These are phyloP conservation scores for Aspergillus japonicus DNA, from an alignment of 2,329 filamentous ascomycete species.

Conservation along the genomic window DNA sequence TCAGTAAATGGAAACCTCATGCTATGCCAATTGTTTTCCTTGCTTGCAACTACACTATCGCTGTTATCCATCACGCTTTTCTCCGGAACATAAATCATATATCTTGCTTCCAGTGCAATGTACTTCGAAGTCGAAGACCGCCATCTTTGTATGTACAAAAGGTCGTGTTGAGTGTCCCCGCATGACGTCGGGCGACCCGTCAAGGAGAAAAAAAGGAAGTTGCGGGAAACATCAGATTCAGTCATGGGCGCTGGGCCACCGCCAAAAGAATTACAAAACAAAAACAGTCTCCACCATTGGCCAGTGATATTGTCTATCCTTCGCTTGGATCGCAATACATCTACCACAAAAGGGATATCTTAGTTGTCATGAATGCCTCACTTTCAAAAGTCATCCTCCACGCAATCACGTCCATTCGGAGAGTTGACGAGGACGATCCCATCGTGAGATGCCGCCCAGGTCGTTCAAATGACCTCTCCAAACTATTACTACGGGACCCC, in stretches of 20 bases:
- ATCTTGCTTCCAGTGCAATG: not conserved
- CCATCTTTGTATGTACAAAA: not conserved
- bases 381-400: slow-evolving; percentile 24
- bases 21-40: not conserved
- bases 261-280: not conserved
- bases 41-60: not conserved
- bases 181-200: not conserved
- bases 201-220: not conserved
- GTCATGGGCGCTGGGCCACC: not conserved
- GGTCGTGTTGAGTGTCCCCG: not conserved
- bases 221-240: not conserved
- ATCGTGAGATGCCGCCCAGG: slow-evolving; percentile 37
- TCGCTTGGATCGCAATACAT: not conserved
- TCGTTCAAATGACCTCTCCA: slow-evolving; percentile 20
- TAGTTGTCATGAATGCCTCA: slow-evolving; percentile 4
- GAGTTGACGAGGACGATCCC: slow-evolving; percentile 33
- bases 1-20: not conserved
- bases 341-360: not conserved
- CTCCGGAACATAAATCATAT: too few relatives aligned
- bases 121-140: not conserved
- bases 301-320: not conserved
- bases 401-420: slow-evolving; percentile 29
- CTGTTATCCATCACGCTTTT: too few relatives aligned
- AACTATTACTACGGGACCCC: slow-evolving; percentile 32
- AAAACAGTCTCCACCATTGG: not conserved